Evolutionary conservation across 2,329 filamentous ascomycete genomes (phyloP).

Genomic region (Davidsoniella australis): DNA sequence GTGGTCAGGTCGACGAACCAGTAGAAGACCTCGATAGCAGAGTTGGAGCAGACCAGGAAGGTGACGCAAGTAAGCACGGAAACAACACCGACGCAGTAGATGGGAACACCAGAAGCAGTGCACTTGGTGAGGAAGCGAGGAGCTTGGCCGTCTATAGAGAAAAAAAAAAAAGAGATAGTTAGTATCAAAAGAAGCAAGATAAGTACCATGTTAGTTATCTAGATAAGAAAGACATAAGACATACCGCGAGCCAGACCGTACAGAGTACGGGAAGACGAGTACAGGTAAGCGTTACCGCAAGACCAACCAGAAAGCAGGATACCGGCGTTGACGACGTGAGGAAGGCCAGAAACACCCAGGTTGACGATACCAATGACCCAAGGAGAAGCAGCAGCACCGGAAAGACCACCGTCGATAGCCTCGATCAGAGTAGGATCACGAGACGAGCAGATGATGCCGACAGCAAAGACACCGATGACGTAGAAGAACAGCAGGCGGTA

Average conservation of each 20-base stretch:
- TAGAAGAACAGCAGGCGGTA: constrained; percentile 57
- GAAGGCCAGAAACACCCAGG: constrained; percentile 40
- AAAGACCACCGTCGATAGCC: constrained; percentile 28
- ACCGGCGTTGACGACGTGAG: constrained; percentile 39
- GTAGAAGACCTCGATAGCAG: constrained; percentile 30
- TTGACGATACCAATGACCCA: constrained; percentile 42
- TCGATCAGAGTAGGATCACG: constrained; percentile 29
- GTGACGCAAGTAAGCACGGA: constrained; percentile 36
- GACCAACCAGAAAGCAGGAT: constrained; percentile 23
- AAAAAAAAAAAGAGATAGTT: constrained; percentile 15
- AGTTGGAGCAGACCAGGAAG: constrained; percentile 33
- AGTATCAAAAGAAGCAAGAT: neutral
- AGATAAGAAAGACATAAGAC: constrained; percentile 5
- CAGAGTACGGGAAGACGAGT: constrained; percentile 32
- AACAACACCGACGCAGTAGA: constrained; percentile 37
- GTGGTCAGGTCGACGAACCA: constrained; percentile 41
- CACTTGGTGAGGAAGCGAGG: constrained; percentile 37
- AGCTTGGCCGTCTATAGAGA: constrained; percentile 28
- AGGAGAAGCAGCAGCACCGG: constrained; percentile 40
- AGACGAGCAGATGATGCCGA: constrained; percentile 38
- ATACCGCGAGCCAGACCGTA: constrained; percentile 29
- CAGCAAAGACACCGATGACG: constrained; percentile 44
- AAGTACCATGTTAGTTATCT: neutral
- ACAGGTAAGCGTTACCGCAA: constrained; percentile 34
- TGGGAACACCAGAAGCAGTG: constrained; percentile 42